phyloP scores from a whole-genome alignment of 257 asterid species.

The Ophiorrhiza pumila region DNA sequence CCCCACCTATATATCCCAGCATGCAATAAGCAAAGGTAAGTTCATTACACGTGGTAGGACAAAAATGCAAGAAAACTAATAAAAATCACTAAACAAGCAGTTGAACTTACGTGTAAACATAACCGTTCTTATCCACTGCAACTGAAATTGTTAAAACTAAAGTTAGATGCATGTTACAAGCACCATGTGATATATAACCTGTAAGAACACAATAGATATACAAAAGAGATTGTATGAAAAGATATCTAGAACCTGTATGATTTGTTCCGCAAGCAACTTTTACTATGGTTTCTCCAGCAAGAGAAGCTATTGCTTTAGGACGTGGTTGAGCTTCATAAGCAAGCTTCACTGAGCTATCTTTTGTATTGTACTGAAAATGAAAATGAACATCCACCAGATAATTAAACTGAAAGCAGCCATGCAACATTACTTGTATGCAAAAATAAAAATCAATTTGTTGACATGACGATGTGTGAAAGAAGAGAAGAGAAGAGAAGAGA shows the following conservation, averaged over 20 bases:
- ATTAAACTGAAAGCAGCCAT: not conserved
- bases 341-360: conserved; percentile 93
- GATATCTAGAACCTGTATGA: conserved; percentile 67
- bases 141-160: conserved; percentile 53
- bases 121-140: conserved; percentile 84
- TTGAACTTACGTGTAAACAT: conserved; percentile 89
- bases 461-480: not conserved
- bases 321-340: conserved; percentile 98
- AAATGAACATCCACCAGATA: conserved; percentile 14
- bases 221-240: conserved; percentile 7
- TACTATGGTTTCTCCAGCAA: conserved; percentile 83
- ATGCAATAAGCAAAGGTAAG: not conserved
- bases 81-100: conserved; percentile 17
- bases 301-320: conserved; percentile 77
- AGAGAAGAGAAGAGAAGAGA: too few species aligned
- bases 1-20: conserved; percentile 72
- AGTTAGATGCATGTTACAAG: conserved; percentile 20
- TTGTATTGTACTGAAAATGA: conserved; percentile 71
- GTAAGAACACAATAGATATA: not conserved
- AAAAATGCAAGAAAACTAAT: conserved; percentile 1
- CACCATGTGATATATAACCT: conserved; percentile 1
- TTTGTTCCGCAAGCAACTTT: conserved; percentile 95
- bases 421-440: not conserved
- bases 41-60: not conserved
- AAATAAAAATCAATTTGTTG: not conserved